Evolutionary conservation across 2,329 filamentous ascomycete species (phyloP).

Genomic region (Aspergillus fumigatus): DNA sequence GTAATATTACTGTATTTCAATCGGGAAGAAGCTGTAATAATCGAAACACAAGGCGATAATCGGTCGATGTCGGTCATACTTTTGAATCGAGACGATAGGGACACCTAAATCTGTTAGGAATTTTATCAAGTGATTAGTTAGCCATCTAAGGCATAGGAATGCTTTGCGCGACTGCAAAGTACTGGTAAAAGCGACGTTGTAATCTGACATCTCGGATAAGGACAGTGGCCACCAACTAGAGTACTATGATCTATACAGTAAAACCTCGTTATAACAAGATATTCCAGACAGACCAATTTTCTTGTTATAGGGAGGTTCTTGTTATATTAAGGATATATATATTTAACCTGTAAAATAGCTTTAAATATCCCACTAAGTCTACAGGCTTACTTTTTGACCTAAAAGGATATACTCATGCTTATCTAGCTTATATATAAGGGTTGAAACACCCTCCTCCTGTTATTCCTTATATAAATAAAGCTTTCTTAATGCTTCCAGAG

Average conservation of each 20-base stretch:
- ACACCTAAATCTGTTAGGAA: not conserved
- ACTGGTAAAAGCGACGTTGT: not conserved
- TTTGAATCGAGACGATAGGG: not conserved
- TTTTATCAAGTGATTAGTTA: not conserved
- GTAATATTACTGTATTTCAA: constrained; percentile 8
- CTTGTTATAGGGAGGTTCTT: no score
- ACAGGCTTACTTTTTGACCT: no score
- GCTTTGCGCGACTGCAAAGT: not conserved
- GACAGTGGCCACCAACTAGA: not conserved
- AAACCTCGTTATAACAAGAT: no score
- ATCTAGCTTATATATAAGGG: no score
- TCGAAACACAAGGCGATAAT: not conserved
- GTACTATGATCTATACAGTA: not conserved
- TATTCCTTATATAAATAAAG: no score
- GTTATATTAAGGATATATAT: no score
- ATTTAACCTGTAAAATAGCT: no score
- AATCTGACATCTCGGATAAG: not conserved
- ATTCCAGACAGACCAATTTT: no score
- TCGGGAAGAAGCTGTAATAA: not conserved
- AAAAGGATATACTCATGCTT: no score
- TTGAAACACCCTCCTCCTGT: no score
- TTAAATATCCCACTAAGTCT: no score
- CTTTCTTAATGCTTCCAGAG: no score
- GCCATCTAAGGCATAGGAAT: not conserved
- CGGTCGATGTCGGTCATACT: not conserved